Conservation (phyloP, 768 basidiomycete species). For the Lentinula guzmanii region DNA sequence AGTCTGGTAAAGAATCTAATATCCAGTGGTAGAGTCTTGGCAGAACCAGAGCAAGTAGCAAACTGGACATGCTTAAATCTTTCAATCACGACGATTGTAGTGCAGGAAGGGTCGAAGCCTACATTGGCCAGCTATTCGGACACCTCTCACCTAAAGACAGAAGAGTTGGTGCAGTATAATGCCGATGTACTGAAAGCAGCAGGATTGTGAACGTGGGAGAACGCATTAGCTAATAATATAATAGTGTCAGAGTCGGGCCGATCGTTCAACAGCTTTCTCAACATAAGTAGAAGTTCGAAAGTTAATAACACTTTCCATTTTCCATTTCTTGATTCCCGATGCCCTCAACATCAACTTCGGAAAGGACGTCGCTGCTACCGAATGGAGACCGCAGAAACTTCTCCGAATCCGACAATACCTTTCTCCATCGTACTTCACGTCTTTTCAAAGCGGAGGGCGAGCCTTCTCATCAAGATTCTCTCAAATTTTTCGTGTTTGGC, state of each 20-base stretch:
- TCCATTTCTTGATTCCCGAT: conserved; percentile 19
- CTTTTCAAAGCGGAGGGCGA: conserved; percentile 55
- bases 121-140: conserved; percentile 49
- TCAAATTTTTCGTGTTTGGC: conserved; percentile 52
- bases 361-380: conserved; percentile 44
- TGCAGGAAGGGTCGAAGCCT: conserved; percentile 32
- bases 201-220: conserved; percentile 3
- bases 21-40: conserved; percentile 27
- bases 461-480: conserved; percentile 55
- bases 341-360: conserved; percentile 26
- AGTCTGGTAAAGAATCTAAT: conserved; percentile 44
- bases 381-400: conserved; percentile 22
- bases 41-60: conserved; percentile 24
- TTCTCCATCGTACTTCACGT: conserved; percentile 25
- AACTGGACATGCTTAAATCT: conserved; percentile 41
- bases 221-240: background rate
- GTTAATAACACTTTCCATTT: background rate
- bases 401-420: conserved; percentile 3
- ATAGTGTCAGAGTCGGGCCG: background rate
- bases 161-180: conserved; percentile 36
- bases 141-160: conserved; percentile 41
- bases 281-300: background rate
- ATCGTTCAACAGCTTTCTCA: conserved; percentile 1
- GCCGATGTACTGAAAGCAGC: conserved; percentile 30
- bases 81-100: conserved; percentile 55